A percentile compares a stretch with the other conserved stretches of the same genome.
Evolutionary conservation across 1,139 yeast species (phyloP).

Genomic region (Candida tunisiensis): DNA sequence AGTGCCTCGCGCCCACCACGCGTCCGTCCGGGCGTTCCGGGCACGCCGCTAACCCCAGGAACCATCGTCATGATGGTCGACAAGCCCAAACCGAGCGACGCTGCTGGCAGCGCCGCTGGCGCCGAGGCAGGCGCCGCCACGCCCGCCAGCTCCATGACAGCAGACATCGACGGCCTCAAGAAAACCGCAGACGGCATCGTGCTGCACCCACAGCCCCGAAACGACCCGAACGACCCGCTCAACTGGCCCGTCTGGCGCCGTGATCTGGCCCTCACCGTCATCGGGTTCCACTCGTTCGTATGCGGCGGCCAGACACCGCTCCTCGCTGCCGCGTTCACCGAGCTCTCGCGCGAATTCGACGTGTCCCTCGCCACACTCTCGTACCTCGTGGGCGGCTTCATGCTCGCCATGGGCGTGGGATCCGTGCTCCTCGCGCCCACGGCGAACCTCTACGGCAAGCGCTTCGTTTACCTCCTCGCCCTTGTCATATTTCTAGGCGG

Average conservation of each 20-base stretch:
- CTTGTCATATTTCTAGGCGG: constrained; percentile 34
- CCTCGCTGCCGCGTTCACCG: constrained; percentile 38
- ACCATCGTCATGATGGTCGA: constrained; percentile 24
- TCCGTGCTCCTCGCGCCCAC: constrained; percentile 42
- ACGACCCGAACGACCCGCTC: constrained; percentile 59
- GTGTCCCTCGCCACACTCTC: constrained; percentile 28
- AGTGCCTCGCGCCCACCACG: too few relatives aligned
- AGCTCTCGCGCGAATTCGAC: constrained; percentile 27
- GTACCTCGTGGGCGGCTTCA: constrained; percentile 41
- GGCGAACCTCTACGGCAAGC: constrained; percentile 43
- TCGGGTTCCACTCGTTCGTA: constrained; percentile 41
- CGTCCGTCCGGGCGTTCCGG: too few relatives aligned
- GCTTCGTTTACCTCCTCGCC: constrained; percentile 36
- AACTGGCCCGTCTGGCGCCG: constrained; percentile 54
- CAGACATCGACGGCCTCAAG: constrained; percentile 18
- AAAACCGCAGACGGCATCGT: constrained; percentile 38
- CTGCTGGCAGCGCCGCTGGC: constrained; percentile 3
- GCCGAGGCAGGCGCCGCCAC: too few relatives aligned
- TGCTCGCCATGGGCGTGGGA: constrained; percentile 43
- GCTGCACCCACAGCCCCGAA: constrained; percentile 59
- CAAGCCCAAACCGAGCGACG: constrained; percentile 2
- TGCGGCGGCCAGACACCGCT: constrained; percentile 52
- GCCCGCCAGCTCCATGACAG: constrained; percentile 2
- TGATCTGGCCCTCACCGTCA: constrained; percentile 33
- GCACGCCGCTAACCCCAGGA: too few relatives aligned